phyloP scores from a whole-genome alignment of 441 rosid genomes.

The Euphorbia corollata region DNA sequence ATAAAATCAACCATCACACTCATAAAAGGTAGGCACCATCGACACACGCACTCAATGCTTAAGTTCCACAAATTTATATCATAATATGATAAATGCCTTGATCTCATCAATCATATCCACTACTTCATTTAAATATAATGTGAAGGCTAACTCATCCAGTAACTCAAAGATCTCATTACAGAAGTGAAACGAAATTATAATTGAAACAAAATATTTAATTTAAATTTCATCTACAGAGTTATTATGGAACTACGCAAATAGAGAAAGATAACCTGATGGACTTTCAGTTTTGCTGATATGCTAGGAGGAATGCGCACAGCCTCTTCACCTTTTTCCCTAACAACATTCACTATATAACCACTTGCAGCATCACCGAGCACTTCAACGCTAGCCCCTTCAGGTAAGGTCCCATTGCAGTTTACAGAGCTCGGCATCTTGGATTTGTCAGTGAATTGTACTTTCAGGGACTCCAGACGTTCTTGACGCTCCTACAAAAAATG shows the following conservation, averaged over 20 bases:
- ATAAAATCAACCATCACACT: not conserved
- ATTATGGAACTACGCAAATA: slow-evolving; percentile 7
- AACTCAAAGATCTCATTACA: not conserved
- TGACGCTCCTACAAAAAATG: slow-evolving; percentile 79
- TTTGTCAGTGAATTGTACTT: slow-evolving; percentile 61
- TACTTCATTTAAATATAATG: not conserved
- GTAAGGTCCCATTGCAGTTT: slow-evolving; percentile 41
- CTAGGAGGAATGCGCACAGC: slow-evolving; percentile 88
- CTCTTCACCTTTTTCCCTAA: slow-evolving; percentile 94
- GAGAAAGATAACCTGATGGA: slow-evolving; percentile 70
- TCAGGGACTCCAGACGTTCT: slow-evolving; percentile 86
- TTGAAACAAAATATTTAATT: not conserved
- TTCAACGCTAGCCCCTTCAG: slow-evolving; percentile 62
- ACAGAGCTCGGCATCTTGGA: slow-evolving; percentile 43
- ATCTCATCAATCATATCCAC: not conserved
- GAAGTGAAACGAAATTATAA: slow-evolving; percentile 7
- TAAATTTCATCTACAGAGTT: not conserved
- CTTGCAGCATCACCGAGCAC: slow-evolving; percentile 77
- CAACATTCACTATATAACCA: slow-evolving; percentile 97
- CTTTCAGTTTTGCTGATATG: slow-evolving; percentile 83
- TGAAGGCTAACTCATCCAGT: slow-evolving; percentile 1
- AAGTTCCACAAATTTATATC: slow-evolving; percentile 2
- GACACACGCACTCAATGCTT: slow-evolving; percentile 1
- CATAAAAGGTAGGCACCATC: not conserved
- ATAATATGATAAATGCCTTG: slow-evolving; percentile 1